Evolutionary conservation across 73 alveolate genomes (phyloP), one percentile per base, ranked within the genome.

Genomic region (Symbiodinium natans): DNA sequence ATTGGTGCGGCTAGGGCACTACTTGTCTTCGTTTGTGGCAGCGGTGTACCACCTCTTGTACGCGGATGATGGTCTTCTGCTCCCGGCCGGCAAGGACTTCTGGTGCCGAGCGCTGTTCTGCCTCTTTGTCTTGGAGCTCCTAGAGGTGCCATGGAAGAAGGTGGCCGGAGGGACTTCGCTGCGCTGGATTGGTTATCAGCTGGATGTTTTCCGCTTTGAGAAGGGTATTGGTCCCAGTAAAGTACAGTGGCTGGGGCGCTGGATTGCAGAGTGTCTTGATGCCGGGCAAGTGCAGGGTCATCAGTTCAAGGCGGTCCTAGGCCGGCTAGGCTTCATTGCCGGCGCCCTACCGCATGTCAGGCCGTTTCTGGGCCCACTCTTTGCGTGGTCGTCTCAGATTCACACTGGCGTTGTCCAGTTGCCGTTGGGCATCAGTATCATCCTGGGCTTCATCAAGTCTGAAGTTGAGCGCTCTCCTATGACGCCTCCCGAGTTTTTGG

Each of bases 331-430:
- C 8, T 59, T 59, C 77, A 59, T 59, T 13, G 77, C 77, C 6
- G 77, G 34, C 77, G 77, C 77, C 36, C 77, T 59, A n/a, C 36
- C 33, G 34, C 75, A 46, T 29, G 54, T 84, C 19, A 9, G 93
- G 48, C 93, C 93, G 10, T 84, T 84, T 21, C 48, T 84, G 92
- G 92, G 71, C 15, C 36, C 77, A 21, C 29, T 59, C 77, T 59
- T 59, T 25, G 77, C 33, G 29, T 59, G 77, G 77, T 19, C 77
- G 36, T 59, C 77, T 25, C 29, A 25, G 77, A 13, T 21, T 59
- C 77, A 21, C 36, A 13, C 92, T 85, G 98, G 82, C 40, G 98
- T 25, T 82, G 68, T 38, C 99, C 99, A 29, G 39, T 86, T 86
- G 63, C 92, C 43, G 74, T 34, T 41, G 97, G 71, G 54, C 43